Evolutionary conservation across 164 flowering plant genomes (phyloP).

Genomic region (Umbilicus rupestris): DNA sequence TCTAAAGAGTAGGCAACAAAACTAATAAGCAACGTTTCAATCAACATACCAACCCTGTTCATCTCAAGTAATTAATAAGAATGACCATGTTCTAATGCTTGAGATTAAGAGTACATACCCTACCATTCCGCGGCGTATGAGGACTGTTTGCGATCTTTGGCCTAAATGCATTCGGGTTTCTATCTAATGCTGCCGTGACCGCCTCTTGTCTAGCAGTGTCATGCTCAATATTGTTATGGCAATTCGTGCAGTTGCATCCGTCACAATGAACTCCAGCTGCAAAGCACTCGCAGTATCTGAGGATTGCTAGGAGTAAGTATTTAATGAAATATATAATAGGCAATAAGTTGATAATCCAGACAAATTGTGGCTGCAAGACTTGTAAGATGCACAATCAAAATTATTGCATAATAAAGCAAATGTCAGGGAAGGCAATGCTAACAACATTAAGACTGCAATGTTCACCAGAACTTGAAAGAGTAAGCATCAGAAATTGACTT

Average conservation of each 20-base stretch:
- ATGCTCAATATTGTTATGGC: conserved; percentile 75
- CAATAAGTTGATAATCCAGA: background rate
- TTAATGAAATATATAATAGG: background rate
- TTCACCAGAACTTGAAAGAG: background rate
- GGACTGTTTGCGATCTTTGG: conserved; percentile 93
- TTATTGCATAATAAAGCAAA: background rate
- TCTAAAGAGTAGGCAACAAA: background rate
- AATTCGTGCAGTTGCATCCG: conserved; percentile 81
- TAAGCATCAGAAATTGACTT: background rate
- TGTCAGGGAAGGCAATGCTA: background rate
- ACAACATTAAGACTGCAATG: background rate
- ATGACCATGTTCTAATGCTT: background rate
- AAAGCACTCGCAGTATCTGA: conserved; percentile 95
- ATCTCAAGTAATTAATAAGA: background rate
- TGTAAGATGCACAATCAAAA: background rate
- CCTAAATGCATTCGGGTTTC: conserved; percentile 89
- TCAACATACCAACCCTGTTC: background rate
- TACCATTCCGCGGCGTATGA: conserved; percentile 39
- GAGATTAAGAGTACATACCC: conserved; percentile 26
- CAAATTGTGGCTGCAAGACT: background rate
- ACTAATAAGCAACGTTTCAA: background rate
- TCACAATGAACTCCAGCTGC: conserved; percentile 87
- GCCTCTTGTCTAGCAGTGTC: conserved; percentile 77
- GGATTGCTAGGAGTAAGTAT: background rate
- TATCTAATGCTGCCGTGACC: conserved; percentile 63